Evolutionary conservation across 805 yeast genomes (phyloP).

Genomic region (Debaryomyces prosopidis): DNA sequence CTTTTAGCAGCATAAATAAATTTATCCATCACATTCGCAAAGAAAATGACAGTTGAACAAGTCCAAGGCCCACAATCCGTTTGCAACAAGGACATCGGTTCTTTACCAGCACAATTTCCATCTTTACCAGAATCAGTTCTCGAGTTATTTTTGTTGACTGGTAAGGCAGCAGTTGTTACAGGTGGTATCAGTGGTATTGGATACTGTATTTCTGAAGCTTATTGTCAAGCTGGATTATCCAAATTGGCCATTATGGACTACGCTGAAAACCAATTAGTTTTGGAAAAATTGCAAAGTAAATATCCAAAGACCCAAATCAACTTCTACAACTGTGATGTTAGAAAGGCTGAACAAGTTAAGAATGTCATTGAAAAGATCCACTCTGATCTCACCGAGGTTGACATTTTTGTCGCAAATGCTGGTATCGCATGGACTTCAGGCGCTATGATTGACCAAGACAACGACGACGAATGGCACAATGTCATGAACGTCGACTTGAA

Average conservation of each 20-base stretch:
- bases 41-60: conserved; percentile 25
- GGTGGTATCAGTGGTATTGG: conserved; percentile 44
- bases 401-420: conserved; percentile 48
- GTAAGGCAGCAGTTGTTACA: conserved; percentile 35
- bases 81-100: conserved; percentile 37
- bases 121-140: conserved; percentile 23
- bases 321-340: conserved; percentile 40
- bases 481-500: conserved; percentile 75
- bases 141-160: conserved; percentile 29
- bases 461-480: conserved; percentile 62
- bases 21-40: too few relatives aligned
- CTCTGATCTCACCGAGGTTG: conserved; percentile 35
- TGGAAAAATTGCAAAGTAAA: conserved; percentile 22
- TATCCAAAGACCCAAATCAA: conserved; percentile 34
- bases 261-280: conserved; percentile 27
- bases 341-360: conserved; percentile 37
- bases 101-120: conserved; percentile 40
- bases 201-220: conserved; percentile 34
- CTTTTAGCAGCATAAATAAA: too few relatives aligned
- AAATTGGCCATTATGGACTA: conserved; percentile 44
- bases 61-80: conserved; percentile 18
- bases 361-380: conserved; percentile 30
- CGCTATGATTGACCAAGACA: conserved; percentile 38
- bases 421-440: conserved; percentile 52
- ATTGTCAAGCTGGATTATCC: conserved; percentile 35